A percentile compares a stretch with the other conserved stretches of the same genome.
phyloP scores from a whole-genome alignment of 352 stramenopile genomes.

The Phytophthora cactorum region DNA sequence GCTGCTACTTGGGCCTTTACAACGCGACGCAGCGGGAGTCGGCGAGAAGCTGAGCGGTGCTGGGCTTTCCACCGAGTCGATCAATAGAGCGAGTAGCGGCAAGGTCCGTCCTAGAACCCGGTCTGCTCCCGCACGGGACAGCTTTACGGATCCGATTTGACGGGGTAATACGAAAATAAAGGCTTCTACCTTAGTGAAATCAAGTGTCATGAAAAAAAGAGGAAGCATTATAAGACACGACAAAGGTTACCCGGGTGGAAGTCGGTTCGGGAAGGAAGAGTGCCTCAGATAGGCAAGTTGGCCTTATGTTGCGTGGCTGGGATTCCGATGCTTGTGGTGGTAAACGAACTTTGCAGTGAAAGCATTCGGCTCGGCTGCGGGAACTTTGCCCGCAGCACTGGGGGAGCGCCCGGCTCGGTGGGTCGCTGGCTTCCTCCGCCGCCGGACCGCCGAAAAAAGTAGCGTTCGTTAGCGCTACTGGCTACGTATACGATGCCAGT shows the following conservation, averaged over 20 bases:
- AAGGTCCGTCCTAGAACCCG: conserved; percentile 20
- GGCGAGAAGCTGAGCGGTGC: conserved; percentile 7
- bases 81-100: conserved; percentile 23
- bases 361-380: background rate
- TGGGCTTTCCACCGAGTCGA: conserved; percentile 14
- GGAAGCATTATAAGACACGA: background rate
- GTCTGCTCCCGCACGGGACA: conserved; percentile 7
- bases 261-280: conserved; percentile 4
- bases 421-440: conserved; percentile 14
- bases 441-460: background rate
- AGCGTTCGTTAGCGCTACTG: conserved; percentile 1
- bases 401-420: conserved; percentile 9
- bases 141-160: conserved; percentile 2
- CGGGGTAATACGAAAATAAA: background rate
- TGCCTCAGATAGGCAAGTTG: background rate
- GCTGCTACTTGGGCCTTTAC: conserved; percentile 17
- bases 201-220: conserved; percentile 1
- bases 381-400: conserved; percentile 9
- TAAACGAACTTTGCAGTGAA: conserved; percentile 7
- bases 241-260: conserved; percentile 19
- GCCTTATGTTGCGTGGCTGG: background rate
- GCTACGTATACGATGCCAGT: background rate
- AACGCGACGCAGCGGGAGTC: conserved; percentile 25
- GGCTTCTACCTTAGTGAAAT: background rate
- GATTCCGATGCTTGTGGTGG: conserved; percentile 9